phyloP scores from a whole-genome alignment of 257 asterid genomes.

The Solanum medicagineum region DNA sequence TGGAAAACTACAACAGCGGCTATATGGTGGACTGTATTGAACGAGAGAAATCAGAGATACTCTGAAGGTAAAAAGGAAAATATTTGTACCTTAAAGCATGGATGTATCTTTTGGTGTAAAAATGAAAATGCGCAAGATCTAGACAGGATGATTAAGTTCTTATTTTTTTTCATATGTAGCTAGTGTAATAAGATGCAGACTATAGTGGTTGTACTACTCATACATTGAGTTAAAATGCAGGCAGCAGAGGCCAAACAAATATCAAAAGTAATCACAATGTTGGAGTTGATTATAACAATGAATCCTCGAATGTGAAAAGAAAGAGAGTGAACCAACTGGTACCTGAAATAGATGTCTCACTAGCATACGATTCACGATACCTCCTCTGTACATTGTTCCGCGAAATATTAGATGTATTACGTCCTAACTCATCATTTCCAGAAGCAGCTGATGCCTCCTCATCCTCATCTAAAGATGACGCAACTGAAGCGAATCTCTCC shows the following conservation, averaged over 20 bases:
- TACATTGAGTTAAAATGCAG: background rate
- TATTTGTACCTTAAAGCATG: background rate
- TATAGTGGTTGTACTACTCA: background rate
- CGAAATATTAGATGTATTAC: constrained; percentile 8
- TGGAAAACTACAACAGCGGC: background rate
- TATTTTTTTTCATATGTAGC: background rate
- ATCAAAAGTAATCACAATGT: background rate
- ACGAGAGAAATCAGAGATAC: background rate
- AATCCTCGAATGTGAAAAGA: background rate
- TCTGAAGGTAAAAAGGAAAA: background rate
- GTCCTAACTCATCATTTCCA: constrained; percentile 43
- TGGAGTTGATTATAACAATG: background rate
- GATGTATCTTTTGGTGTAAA: background rate
- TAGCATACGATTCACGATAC: constrained; percentile 57
- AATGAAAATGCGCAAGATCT: background rate
- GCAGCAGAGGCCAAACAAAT: background rate
- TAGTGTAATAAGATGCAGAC: background rate
- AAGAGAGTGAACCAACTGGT: background rate
- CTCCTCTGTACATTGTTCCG: constrained; percentile 25
- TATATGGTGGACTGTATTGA: background rate
- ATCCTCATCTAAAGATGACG: constrained; percentile 52
- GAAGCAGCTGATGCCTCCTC: constrained; percentile 36
- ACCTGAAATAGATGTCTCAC: constrained; percentile 45
- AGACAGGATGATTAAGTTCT: background rate
- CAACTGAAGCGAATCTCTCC: constrained; percentile 52